Percentiles rank a stretch among this genome's conserved stretches.
These are phyloP conservation scores for Coniella vitis DNA, from an alignment of 2,329 filamentous ascomycete species.

Conservation along the genomic window DNA sequence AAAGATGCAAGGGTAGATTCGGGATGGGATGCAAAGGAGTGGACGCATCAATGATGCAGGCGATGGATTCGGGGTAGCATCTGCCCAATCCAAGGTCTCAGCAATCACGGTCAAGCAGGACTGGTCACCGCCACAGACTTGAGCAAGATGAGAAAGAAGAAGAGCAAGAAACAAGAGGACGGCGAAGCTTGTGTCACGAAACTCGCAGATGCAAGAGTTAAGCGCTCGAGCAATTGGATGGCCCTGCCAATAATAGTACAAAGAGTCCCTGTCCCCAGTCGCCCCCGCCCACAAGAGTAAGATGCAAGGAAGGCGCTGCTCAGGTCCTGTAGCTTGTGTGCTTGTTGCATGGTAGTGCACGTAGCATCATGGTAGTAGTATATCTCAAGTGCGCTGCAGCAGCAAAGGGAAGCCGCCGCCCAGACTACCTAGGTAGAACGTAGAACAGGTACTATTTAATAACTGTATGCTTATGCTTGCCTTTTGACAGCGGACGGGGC, in stretches of 20 bases:
- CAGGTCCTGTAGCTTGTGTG: too few species aligned
- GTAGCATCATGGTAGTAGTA: too few species aligned
- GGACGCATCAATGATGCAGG: background rate
- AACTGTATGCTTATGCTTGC: too few species aligned
- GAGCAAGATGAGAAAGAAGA: background rate
- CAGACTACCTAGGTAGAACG: too few species aligned
- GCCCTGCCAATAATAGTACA: background rate
- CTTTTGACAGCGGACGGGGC: too few species aligned
- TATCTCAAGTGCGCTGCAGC: too few species aligned
- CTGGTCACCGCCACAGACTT: background rate
- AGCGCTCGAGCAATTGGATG: background rate
- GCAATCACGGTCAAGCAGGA: background rate
- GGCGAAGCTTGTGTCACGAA: background rate
- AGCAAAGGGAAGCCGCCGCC: too few species aligned
- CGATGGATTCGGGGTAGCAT: background rate
- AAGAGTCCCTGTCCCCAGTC: background rate
- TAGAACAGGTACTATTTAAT: too few species aligned
- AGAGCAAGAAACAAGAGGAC: background rate
- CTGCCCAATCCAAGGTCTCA: background rate
- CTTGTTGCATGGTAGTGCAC: too few species aligned
- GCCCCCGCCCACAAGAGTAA: too few species aligned
- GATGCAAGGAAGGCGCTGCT: too few species aligned
- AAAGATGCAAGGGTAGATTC: slow-evolving; percentile 8
- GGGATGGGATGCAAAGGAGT: slow-evolving; percentile 1
- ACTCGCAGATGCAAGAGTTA: background rate